These are phyloP conservation scores for Friedmanniomyces simplex DNA, from an alignment of 495 filamentous ascomycete genomes.

Conservation along the genomic window DNA sequence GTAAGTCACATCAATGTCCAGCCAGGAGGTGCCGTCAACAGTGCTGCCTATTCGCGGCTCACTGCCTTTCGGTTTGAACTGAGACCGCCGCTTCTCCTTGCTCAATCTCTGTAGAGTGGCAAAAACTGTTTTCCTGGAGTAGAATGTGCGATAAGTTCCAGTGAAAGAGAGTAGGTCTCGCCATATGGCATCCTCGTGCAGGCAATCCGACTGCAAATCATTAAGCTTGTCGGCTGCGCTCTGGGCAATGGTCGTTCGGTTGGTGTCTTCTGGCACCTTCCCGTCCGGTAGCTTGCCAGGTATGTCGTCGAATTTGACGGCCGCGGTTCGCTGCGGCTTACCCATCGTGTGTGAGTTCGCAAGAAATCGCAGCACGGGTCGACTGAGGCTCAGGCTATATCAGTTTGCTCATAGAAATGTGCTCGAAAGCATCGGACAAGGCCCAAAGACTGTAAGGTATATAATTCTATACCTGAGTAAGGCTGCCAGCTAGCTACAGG, in stretches of 20 bases:
- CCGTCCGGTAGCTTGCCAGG: constrained; percentile 10
- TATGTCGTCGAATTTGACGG: constrained; percentile 13
- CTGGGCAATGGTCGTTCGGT: neutral
- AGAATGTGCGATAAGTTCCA: constrained; percentile 27
- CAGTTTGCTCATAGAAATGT: too few relatives aligned
- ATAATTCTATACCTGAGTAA: too few relatives aligned
- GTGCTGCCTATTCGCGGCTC: neutral
- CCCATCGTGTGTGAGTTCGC: neutral
- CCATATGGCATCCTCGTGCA: constrained; percentile 22
- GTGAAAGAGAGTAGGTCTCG: constrained; percentile 27
- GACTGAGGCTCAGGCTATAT: too few relatives aligned
- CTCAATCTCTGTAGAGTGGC: constrained; percentile 1
- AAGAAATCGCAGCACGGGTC: too few relatives aligned
- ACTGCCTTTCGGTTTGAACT: neutral
- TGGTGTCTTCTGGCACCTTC: neutral
- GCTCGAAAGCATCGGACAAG: too few relatives aligned
- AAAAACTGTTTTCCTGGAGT: constrained; percentile 2
- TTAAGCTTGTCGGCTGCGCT: constrained; percentile 13
- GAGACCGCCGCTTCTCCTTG: constrained; percentile 2
- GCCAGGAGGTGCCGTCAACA: neutral
- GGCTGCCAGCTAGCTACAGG: too few relatives aligned
- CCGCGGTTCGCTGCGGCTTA: neutral
- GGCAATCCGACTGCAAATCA: constrained; percentile 4
- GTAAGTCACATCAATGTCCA: constrained; percentile 13
- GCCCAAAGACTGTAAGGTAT: too few relatives aligned